phyloP scores from a whole-genome alignment of 179 eudicot species.

The Spinacia oleracea region DNA sequence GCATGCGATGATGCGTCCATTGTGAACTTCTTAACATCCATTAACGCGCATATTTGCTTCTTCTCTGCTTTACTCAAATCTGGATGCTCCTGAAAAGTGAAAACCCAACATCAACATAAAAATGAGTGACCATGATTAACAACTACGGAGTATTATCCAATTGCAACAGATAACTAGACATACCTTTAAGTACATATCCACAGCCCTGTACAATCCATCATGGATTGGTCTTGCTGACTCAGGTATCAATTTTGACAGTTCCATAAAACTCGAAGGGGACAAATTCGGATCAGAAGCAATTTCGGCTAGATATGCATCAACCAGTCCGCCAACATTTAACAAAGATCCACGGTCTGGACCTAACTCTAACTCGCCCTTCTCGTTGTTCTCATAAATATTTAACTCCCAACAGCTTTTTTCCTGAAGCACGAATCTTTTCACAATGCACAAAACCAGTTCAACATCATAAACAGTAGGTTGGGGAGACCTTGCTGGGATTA shows the following conservation, averaged over 20 bases:
- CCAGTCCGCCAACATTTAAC: slow-evolving; percentile 62
- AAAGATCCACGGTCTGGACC: slow-evolving; percentile 46
- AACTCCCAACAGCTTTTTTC: slow-evolving; percentile 40
- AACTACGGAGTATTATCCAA: not conserved
- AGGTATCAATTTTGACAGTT: slow-evolving; percentile 56
- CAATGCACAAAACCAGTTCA: slow-evolving; percentile 57
- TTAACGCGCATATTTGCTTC: slow-evolving; percentile 63
- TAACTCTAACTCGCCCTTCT: slow-evolving; percentile 30
- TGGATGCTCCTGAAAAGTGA: slow-evolving; percentile 65
- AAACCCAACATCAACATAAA: not conserved
- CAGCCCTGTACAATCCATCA: slow-evolving; percentile 65
- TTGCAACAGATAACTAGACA: not conserved
- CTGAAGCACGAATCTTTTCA: slow-evolving; percentile 48
- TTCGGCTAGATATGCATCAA: slow-evolving; percentile 71
- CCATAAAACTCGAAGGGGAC: slow-evolving; percentile 43
- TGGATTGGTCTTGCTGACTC: slow-evolving; percentile 75
- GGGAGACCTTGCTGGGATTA: slow-evolving; percentile 58
- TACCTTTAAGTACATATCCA: slow-evolving; percentile 77
- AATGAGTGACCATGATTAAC: not conserved
- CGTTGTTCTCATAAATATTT: slow-evolving; percentile 32
- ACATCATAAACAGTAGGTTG: slow-evolving; percentile 63
- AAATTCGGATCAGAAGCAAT: slow-evolving; percentile 64
- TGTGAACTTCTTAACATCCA: slow-evolving; percentile 73
- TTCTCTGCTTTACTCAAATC: slow-evolving; percentile 55
- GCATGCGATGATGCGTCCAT: slow-evolving; percentile 74